These are phyloP conservation scores for Pseudozyma sp. DNA, from an alignment of 1,284 basidiomycete genomes.

Conservation along the genomic window DNA sequence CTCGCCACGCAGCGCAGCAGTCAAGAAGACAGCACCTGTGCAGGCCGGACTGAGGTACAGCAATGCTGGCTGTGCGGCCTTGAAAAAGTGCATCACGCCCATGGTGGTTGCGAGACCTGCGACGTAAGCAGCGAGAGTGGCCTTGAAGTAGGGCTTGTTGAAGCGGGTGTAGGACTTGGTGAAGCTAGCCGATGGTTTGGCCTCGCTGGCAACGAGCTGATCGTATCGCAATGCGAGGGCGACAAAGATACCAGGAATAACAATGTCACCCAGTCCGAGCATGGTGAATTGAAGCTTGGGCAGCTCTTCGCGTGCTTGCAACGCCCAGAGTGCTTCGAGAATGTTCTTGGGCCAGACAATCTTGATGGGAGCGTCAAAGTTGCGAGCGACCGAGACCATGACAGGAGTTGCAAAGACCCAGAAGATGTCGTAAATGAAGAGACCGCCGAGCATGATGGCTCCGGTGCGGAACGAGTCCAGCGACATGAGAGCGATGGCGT, in stretches of 20 bases:
- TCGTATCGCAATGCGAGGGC: constrained; percentile 91
- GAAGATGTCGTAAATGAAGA: constrained; percentile 68
- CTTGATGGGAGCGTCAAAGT: constrained; percentile 87
- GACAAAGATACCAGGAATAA: constrained; percentile 89
- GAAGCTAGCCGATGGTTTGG: constrained; percentile 45
- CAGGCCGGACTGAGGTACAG: constrained; percentile 80
- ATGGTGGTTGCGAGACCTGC: constrained; percentile 83
- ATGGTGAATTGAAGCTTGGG: constrained; percentile 79
- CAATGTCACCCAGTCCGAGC: constrained; percentile 92
- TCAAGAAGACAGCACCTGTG: constrained; percentile 70
- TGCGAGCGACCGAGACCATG: constrained; percentile 79
- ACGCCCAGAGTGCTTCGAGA: constrained; percentile 30
- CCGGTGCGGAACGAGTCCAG: constrained; percentile 93
- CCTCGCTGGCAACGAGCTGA: constrained; percentile 72
- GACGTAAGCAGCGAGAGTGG: constrained; percentile 81
- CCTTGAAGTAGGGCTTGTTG: constrained; percentile 82
- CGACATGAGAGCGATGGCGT: constrained; percentile 83
- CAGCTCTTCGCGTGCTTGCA: constrained; percentile 20
- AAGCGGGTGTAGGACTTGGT: constrained; percentile 70
- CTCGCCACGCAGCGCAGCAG: constrained; percentile 69
- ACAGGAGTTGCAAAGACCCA: constrained; percentile 68
- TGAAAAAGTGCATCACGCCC: constrained; percentile 84
- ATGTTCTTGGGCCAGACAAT: constrained; percentile 72
- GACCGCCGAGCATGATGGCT: constrained; percentile 77
- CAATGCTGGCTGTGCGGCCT: constrained; percentile 88